Percentiles rank a stretch among this genome's conserved stretches.
phyloP scores from a whole-genome alignment of 352 stramenopile species.

The Blastocystis sp. region DNA sequence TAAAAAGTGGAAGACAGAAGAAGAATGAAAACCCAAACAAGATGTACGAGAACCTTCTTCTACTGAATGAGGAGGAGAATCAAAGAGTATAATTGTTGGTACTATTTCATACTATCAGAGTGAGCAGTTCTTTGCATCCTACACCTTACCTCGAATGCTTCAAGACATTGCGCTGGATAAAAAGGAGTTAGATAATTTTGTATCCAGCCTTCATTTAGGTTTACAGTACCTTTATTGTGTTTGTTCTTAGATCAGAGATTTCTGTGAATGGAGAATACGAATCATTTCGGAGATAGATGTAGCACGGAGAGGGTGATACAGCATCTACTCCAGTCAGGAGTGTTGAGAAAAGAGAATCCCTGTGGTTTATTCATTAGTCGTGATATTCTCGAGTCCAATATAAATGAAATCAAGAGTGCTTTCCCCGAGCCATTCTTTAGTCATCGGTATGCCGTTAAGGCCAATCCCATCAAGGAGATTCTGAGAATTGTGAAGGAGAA shows the following conservation, averaged over 20 bases:
- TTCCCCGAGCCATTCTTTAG: conserved; percentile 53
- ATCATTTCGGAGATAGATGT: background rate
- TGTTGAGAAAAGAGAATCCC: conserved; percentile 5
- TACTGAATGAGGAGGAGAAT: conserved; percentile 9
- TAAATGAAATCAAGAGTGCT: conserved; percentile 43
- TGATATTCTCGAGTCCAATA: background rate
- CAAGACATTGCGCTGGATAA: background rate
- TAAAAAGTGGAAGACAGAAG: background rate
- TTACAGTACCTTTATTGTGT: background rate
- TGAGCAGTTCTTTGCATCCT: background rate
- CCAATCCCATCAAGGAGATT: conserved; percentile 81
- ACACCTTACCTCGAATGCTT: background rate
- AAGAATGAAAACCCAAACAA: conserved; percentile 25
- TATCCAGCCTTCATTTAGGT: background rate
- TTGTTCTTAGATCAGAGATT: background rate
- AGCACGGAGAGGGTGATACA: background rate
- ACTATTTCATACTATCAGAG: background rate
- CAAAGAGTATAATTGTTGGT: background rate
- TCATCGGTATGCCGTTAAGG: conserved; percentile 77
- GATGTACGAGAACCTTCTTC: background rate
- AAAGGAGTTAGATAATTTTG: background rate
- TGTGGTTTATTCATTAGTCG: conserved; percentile 46
- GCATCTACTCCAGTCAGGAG: background rate
- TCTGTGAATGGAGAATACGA: conserved; percentile 2
- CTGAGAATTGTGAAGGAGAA: conserved; percentile 71